Evolutionary conservation across 495 filamentous ascomycete genomes (phyloP).

Genomic region (Aspergillus kassunensis): DNA sequence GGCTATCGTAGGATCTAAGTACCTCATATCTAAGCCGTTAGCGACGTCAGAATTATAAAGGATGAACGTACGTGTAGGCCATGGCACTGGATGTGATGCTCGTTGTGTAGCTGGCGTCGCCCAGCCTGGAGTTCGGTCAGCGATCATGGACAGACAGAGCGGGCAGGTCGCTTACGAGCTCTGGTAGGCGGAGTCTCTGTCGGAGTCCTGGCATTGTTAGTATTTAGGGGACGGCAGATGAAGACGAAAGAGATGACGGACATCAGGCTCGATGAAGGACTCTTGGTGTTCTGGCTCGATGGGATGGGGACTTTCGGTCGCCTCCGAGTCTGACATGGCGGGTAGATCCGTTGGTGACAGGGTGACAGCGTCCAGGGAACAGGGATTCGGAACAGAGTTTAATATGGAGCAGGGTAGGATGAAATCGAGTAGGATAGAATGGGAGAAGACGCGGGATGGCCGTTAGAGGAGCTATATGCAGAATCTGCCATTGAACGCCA

Average conservation of each 20-base stretch:
- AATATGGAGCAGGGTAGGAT: no score
- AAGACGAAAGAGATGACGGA: conserved; percentile 17
- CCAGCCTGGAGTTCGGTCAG: conserved; percentile 15
- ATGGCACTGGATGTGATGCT: conserved; percentile 39
- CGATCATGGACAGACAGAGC: conserved; percentile 3
- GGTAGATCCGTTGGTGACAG: no score
- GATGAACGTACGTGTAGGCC: conserved; percentile 37
- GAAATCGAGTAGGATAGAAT: no score
- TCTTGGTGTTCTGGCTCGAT: conserved; percentile 1
- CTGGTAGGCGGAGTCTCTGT: conserved; percentile 29
- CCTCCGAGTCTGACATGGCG: no score
- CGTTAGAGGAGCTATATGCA: conserved; percentile 13
- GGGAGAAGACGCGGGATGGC: conserved; percentile 19
- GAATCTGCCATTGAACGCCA: no score
- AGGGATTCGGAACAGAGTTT: no score
- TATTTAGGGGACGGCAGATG: background rate
- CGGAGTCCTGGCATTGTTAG: conserved; percentile 19
- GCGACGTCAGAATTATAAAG: background rate
- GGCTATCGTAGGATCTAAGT: no score
- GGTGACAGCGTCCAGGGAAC: no score
- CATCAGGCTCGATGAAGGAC: conserved; percentile 30
- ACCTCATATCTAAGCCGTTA: conserved; percentile 35
- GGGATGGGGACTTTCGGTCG: conserved; percentile 20
- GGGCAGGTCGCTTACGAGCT: conserved; percentile 25
- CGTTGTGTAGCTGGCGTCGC: conserved; percentile 30